Conservation (phyloP, 352 stramenopile species). For the Phytopythium ostracodes region DNA sequence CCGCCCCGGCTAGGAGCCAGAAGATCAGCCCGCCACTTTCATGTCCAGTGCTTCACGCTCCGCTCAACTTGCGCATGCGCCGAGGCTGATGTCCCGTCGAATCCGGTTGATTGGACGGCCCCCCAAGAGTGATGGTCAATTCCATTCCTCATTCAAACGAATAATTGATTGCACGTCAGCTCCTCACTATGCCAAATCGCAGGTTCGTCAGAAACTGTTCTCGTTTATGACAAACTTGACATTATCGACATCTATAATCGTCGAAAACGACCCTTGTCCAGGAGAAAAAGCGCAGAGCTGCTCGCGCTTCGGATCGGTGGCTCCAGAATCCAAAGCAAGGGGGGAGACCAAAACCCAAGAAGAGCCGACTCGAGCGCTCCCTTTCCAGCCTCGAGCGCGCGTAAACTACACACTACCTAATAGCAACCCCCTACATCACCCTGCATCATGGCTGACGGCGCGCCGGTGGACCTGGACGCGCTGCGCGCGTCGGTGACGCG, state of each 20-base stretch:
- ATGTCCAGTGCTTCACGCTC: neutral
- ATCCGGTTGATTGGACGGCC: neutral
- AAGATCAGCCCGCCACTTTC: neutral
- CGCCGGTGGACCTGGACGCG: constrained; percentile 88
- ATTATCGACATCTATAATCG: no score
- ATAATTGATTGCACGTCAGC: neutral
- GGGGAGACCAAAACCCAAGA: neutral
- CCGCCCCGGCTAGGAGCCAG: no score
- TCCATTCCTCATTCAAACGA: neutral
- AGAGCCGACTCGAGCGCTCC: neutral
- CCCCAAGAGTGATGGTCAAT: neutral
- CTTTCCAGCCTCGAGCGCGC: no score
- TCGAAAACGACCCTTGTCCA: no score
- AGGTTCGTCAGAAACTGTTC: neutral
- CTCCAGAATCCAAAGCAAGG: no score
- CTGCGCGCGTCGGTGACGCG: constrained; percentile 94
- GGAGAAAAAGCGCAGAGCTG: no score
- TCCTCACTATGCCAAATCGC: neutral
- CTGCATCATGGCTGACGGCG: constrained; percentile 12
- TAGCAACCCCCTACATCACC: no score
- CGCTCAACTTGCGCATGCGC: neutral
- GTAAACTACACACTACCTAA: neutral
- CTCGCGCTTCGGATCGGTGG: no score
- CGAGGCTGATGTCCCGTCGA: neutral
- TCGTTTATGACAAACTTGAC: neutral